Percentiles rank a stretch among this genome's conserved stretches.
phyloP scores from a whole-genome alignment of 1,139 yeast genomes.

The Geotrichum phurueaensis region DNA sequence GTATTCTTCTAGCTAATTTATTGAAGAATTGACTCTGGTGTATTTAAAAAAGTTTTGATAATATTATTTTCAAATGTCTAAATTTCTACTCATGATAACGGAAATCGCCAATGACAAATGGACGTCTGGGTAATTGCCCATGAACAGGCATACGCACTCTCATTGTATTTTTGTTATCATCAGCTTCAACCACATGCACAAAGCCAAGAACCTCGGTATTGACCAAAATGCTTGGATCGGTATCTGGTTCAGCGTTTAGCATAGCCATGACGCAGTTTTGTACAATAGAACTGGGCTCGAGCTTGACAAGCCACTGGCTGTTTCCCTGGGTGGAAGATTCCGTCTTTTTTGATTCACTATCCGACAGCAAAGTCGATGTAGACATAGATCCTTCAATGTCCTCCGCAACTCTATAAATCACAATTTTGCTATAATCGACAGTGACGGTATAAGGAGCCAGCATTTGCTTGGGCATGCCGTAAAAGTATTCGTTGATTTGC shows the following conservation, averaged over 20 bases:
- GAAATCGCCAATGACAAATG: conserved; percentile 58
- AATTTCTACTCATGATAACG: conserved; percentile 56
- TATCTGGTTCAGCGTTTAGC: conserved; percentile 51
- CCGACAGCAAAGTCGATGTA: neutral
- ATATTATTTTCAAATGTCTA: neutral
- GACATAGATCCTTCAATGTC: conserved; percentile 17
- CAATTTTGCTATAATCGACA: conserved; percentile 45
- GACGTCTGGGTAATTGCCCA: conserved; percentile 70
- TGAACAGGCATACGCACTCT: conserved; percentile 82
- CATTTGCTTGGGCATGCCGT: conserved; percentile 63
- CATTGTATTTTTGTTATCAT: conserved; percentile 64
- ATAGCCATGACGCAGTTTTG: conserved; percentile 74
- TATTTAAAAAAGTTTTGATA: too few relatives aligned
- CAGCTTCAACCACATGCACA: conserved; percentile 52
- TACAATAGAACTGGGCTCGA: conserved; percentile 51
- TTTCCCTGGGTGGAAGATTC: neutral
- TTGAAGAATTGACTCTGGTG: too few relatives aligned
- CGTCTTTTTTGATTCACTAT: neutral
- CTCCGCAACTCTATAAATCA: conserved; percentile 47
- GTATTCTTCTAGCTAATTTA: too few relatives aligned
- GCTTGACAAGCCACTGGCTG: conserved; percentile 30
- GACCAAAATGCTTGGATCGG: conserved; percentile 46
- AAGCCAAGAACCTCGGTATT: conserved; percentile 63
- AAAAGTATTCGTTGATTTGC: conserved; percentile 79
- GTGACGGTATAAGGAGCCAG: conserved; percentile 73